phyloP scores from a whole-genome alignment of 2,329 filamentous ascomycete genomes.

The Colletotrichum navitas region DNA sequence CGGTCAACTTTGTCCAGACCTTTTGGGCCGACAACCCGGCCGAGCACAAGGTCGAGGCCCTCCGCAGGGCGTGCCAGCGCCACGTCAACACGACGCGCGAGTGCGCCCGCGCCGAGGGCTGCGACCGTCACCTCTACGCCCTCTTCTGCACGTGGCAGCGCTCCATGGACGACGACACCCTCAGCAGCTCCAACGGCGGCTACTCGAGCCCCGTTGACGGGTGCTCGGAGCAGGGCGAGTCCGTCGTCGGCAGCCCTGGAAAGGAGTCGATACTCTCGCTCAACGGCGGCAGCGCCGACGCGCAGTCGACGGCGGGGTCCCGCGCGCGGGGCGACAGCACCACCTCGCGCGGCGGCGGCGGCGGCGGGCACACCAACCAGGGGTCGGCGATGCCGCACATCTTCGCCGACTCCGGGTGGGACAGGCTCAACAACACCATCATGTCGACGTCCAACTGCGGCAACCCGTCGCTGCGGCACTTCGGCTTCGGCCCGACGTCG shows the following conservation, averaged over 20 bases:
- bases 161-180: conserved; percentile 79
- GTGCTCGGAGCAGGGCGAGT: conserved; percentile 59
- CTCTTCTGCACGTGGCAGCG: conserved; percentile 96
- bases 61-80: conserved; percentile 85
- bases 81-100: conserved; percentile 85
- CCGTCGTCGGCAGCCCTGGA: conserved; percentile 65
- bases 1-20: conserved; percentile 88
- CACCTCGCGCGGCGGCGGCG: conserved; percentile 58
- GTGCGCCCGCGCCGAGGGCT: conserved; percentile 90
- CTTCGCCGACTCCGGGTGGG: conserved; percentile 92
- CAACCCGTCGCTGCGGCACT: conserved; percentile 93
- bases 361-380: conserved; percentile 50
- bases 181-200: conserved; percentile 68
- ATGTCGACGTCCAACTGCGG: conserved; percentile 98
- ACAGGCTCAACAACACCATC: conserved; percentile 94
- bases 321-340: conserved; percentile 65
- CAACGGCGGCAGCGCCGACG: conserved; percentile 48
- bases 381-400: conserved; percentile 75
- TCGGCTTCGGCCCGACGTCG: conserved; percentile 95
- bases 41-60: conserved; percentile 85
- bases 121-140: conserved; percentile 93
- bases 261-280: conserved; percentile 64
- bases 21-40: conserved; percentile 95
- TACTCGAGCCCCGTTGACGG: conserved; percentile 72
- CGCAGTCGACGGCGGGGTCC: conserved; percentile 35